phyloP scores from a whole-genome alignment of 306 rosid genomes.

The Erythrophleum fordii region DNA sequence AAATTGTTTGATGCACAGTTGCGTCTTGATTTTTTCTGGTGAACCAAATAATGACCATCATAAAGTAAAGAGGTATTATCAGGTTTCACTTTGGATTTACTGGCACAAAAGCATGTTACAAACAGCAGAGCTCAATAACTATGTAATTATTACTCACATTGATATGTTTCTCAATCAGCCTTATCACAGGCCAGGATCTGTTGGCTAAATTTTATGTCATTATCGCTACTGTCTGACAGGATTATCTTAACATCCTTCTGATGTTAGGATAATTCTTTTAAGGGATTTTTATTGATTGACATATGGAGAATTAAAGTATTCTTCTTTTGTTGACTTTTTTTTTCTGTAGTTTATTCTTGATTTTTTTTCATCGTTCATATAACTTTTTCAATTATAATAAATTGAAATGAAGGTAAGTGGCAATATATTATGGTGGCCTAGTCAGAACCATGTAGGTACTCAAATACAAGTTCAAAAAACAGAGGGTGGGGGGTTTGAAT shows the following conservation, averaged over 20 bases:
- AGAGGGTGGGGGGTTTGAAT: constrained; percentile 18
- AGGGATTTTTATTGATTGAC: background rate
- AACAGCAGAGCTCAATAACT: constrained; percentile 1
- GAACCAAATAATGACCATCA: background rate
- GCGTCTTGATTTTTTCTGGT: background rate
- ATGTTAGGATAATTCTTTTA: background rate
- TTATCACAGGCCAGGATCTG: background rate
- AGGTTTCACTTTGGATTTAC: constrained; percentile 10
- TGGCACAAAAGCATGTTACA: background rate
- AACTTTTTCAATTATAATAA: background rate
- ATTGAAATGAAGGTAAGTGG: background rate
- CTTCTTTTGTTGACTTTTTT: background rate
- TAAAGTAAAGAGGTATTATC: background rate
- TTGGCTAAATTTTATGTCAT: background rate
- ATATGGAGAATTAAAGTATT: background rate
- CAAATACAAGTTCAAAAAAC: constrained; percentile 1
- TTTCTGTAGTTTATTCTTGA: background rate
- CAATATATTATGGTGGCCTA: background rate
- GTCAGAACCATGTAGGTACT: background rate
- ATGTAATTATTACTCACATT: background rate
- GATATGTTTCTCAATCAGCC: constrained; percentile 2
- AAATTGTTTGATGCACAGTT: background rate
- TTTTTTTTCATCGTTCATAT: background rate
- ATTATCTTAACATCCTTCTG: constrained; percentile 21
- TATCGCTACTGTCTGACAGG: background rate